These are phyloP conservation scores for Antitrichia curtipendula DNA, from an alignment of 225 moss, liverwort and hornwort species.

Conservation along the genomic window DNA sequence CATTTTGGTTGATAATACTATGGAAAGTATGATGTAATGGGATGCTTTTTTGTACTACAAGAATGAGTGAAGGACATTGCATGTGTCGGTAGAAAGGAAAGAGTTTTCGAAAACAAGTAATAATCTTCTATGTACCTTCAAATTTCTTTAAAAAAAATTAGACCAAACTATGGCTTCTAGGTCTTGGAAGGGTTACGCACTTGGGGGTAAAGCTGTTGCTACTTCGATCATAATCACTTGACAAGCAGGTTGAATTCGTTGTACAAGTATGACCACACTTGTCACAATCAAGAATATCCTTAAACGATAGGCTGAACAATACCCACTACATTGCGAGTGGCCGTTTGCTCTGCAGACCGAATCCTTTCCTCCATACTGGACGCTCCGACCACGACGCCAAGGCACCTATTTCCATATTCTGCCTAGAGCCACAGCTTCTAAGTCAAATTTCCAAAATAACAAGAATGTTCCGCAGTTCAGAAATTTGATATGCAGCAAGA, in stretches of 20 bases:
- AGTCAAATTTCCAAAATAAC: not conserved
- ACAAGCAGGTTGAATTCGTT: not conserved
- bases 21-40: not conserved
- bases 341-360: slow-evolving; percentile 70
- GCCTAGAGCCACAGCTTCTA: slow-evolving; percentile 25
- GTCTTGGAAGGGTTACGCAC: not conserved
- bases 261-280: not conserved
- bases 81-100: not conserved
- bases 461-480: not conserved
- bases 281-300: not conserved
- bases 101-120: not conserved
- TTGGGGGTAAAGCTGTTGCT: not conserved
- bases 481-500: not conserved
- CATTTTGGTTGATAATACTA: not conserved
- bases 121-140: not conserved
- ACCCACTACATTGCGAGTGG: slow-evolving; percentile 68
- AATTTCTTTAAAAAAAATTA: not conserved
- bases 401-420: slow-evolving; percentile 43
- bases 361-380: slow-evolving; percentile 53
- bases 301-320: not conserved
- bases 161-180: not conserved
- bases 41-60: not conserved
- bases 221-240: not conserved
- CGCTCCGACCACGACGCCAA: slow-evolving; percentile 78
- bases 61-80: not conserved